phyloP scores from a whole-genome alignment of 805 yeast genomes.

The Wickerhamomyces ciferrii region DNA sequence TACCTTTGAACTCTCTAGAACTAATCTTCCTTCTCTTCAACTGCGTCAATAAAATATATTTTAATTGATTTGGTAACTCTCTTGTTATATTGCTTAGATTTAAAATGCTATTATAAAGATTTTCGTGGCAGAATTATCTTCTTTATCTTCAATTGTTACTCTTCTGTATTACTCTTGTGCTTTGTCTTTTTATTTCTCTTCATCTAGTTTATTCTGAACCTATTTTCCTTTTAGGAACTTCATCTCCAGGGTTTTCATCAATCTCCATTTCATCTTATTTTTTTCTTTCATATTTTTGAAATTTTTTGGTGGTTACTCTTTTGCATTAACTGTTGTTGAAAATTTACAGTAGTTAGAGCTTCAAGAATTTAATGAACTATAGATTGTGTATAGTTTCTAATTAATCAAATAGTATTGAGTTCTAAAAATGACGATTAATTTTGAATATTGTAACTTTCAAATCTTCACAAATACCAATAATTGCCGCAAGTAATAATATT shows the following conservation, averaged over 20 bases:
- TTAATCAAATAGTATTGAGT: slow-evolving; percentile 80
- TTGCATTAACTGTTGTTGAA: slow-evolving; percentile 93
- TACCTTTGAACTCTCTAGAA: slow-evolving; percentile 66
- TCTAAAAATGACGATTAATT: slow-evolving; percentile 75
- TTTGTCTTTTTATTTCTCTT: slow-evolving; percentile 22
- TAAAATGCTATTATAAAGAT: slow-evolving; percentile 63
- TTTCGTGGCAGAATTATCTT: slow-evolving; percentile 33
- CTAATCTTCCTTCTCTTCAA: slow-evolving; percentile 65
- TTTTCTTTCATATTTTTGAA: slow-evolving; percentile 44
- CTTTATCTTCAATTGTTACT: slow-evolving; percentile 18
- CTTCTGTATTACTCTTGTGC: slow-evolving; percentile 16
- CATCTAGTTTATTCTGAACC: too few species aligned
- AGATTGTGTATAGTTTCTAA: too few species aligned
- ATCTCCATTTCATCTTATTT: slow-evolving; percentile 44
- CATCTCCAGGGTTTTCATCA: slow-evolving; percentile 29
- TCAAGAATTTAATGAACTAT: too few species aligned
- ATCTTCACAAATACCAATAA: slow-evolving; percentile 80
- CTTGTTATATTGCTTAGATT: slow-evolving; percentile 77
- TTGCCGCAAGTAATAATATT: slow-evolving; percentile 87
- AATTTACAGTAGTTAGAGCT: slow-evolving; percentile 88
- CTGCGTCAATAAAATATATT: slow-evolving; percentile 81
- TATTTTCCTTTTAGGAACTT: slow-evolving; percentile 10
- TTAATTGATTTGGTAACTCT: slow-evolving; percentile 84
- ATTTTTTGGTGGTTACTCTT: slow-evolving; percentile 82
- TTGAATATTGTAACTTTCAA: slow-evolving; percentile 82